Evolutionary conservation across 768 basidiomycete species (phyloP), one percentile per base, ranked within the genome.

Genomic region (Mrakia blollopis): DNA sequence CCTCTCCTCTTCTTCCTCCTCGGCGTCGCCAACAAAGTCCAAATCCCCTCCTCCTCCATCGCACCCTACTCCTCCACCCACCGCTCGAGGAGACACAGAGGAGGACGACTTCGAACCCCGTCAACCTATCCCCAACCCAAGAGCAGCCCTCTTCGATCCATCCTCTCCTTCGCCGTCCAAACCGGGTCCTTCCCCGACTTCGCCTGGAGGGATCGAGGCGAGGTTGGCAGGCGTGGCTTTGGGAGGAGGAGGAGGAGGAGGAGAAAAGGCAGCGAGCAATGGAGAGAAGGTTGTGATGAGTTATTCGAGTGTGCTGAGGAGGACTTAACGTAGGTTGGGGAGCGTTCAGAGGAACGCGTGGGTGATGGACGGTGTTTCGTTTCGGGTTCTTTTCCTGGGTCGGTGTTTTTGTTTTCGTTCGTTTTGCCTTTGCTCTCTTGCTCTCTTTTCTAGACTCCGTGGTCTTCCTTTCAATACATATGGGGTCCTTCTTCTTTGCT

Each of bases 81-180:
- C 21, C 3, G 68, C 14, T 6, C 35, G 10, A 4, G 65, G 32
- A 23, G 72, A 54, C n/a, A 30, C 37, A 18, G 75, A 60, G 28
- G 75, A 76, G 3, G 75, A 76, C 60, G 75, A 76, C 69, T 76
- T 76, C 30, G 68, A 76, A 54, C 75, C 75, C 2, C 67, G 75
- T 0, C 75, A 68, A n/a, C 75, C 75, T 13, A 52, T 76, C 47
- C n/a, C 35, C 2, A 69, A 68, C 6, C 30, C 69, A 2, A 37
- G 54, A 14, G 68, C 75, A 3, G 75, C 75, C 23, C 60, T 76
- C 4, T 76, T 70, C 47, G 75, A 76, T 21, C 75, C 75, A 3
- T 76, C 75, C 25, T 57, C 25, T 2, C 57, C 57, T 1, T 44
- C 47, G 13, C 47, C 47, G 13, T 18, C 47, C 18, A 50, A 21